Base-by-base conservation (phyloP, 2,329 filamentous ascomycete species). In the Exophiala calicioides region DNA sequence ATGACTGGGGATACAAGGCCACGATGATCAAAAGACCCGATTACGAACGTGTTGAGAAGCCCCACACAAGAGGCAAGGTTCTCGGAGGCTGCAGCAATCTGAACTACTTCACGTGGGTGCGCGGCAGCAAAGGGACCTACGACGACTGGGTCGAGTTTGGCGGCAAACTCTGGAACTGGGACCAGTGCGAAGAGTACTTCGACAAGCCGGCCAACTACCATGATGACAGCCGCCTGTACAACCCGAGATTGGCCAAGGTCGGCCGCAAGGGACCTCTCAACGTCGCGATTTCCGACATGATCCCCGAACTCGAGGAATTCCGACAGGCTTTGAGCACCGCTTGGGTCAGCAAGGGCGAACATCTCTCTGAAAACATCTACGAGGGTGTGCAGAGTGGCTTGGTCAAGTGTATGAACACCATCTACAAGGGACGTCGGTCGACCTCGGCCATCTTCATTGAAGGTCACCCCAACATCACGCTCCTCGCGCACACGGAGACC, bases 61-160 rank as follows among this genome's bases (percentile, higher is more conserved):
- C 79, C 34, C 82, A 83, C 59, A 81, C 79, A 7, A 73, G 80
- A 30, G 77, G 81, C 7, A 80, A 80, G 63, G 71, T 70, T 2
- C 75, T 84, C 0, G 80, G 80, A 26, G 80, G 81, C 12, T 79
- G 75, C 49, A 76, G 73, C 0, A 77, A 69, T 29, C 61, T 80
- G 37, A 85, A 85, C 65, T 85, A 84, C 61, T 82, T 78, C 62
- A 82, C 79, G 10, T 84, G 80, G 80, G 70, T 81, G 4, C 78
- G 74, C 1, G 81, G 80, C 2, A 77, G 72, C 45, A 74, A 74
- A 43, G 69, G 70, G 2, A 83, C 79, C 0, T 84, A 79, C 56
- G 77, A 76, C 52, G 63, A 69, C 45, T 76, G 73, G 72, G 69
- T 60, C 12, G 67, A 71, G 27, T 74, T 65, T 44, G 71, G 73